Base-by-base conservation (phyloP, 2,329 filamentous ascomycete species). In the Colletotrichum plurivorum region DNA sequence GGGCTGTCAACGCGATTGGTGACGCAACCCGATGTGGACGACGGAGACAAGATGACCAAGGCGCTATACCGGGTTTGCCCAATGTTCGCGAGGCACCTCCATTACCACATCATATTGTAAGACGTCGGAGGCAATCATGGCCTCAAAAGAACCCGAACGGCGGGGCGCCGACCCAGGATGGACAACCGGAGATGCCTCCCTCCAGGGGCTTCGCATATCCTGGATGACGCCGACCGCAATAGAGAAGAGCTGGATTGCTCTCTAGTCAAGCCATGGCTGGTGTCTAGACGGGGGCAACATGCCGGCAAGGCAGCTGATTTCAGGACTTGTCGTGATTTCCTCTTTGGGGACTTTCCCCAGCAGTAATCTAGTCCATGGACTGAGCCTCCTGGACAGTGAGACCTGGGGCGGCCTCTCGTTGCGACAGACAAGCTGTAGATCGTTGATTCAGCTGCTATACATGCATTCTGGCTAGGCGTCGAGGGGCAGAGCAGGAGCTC, bases 101-200 rank as follows among this genome's bases (percentile, higher is more conserved):
- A 46, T 45, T 49, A 39, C 56, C 22, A 6, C 27, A 39, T 51
- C 12, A 59, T 51, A 18, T 39, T 59, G 45, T 59, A 49, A 59
- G 27, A 51, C 49, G 45, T 12, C 16, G 15, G 25, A 20, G 52
- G 52, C 5, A n/a, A 39, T 12, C 45, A 49, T 15, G 45, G 13
- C 56, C 15, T 41, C 27, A 51, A 49, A 51, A 39, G 56, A 22
- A 39, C 27, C 45, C 56, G n/a, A 59, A 36, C 15, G 43, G 56
- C n/a, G 45, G 56, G 25, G 45, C 43, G 22, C 10, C 9, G 20
- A 27, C 39, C 46, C 16, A 41, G 18, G n/a, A 51, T 39, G 27
- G 25, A 51, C 16, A n/a, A 18, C 13, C 45, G 25, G 43, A 16
- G 43, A 41, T 41, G 31, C 52, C 16, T 54, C 31, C 12, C 22